A percentile compares a stretch with the other conserved stretches of the same genome.
phyloP scores from a whole-genome alignment of 352 stramenopile species.

The Globisporangium sylvaticum region DNA sequence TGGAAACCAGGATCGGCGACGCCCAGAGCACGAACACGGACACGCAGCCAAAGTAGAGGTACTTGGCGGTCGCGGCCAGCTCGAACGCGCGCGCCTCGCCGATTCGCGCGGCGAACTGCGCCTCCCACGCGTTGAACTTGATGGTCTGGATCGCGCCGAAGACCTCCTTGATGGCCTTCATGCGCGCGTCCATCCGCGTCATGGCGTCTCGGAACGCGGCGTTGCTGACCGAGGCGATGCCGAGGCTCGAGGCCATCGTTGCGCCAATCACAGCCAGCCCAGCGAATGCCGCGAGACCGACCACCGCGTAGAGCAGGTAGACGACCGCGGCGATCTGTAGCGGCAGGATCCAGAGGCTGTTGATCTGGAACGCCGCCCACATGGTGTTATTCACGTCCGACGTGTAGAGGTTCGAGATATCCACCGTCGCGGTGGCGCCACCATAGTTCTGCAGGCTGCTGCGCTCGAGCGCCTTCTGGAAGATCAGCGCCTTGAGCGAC shows the following conservation, averaged over 20 bases:
- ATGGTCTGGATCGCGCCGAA: conserved; percentile 91
- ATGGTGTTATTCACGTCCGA: conserved; percentile 30
- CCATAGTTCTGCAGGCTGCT: conserved; percentile 12
- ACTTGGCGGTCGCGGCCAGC: conserved; percentile 28
- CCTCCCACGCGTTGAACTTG: conserved; percentile 71
- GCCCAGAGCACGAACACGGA: conserved; percentile 55
- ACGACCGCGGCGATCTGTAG: conserved; percentile 30
- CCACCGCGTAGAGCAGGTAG: conserved; percentile 33
- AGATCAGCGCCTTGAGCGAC: conserved; percentile 32
- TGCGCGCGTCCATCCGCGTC: conserved; percentile 80
- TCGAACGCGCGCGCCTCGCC: conserved; percentile 21
- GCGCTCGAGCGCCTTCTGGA: conserved; percentile 29
- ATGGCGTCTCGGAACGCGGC: conserved; percentile 71
- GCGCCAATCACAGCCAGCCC: conserved; percentile 31
- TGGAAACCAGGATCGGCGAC: conserved; percentile 36
- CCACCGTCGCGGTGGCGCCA: conserved; percentile 6
- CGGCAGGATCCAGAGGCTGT: conserved; percentile 40
- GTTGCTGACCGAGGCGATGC: conserved; percentile 40
- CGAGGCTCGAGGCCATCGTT: conserved; percentile 32
- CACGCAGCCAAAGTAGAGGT: conserved; percentile 49
- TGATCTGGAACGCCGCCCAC: conserved; percentile 32
- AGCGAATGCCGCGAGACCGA: conserved; percentile 33
- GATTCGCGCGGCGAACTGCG: not conserved
- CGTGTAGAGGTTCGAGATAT: conserved; percentile 40
- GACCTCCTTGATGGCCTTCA: conserved; percentile 91